Evolutionary conservation across 2,329 filamentous ascomycete species (phyloP).

Genomic region (Stachybotrys elegans): DNA sequence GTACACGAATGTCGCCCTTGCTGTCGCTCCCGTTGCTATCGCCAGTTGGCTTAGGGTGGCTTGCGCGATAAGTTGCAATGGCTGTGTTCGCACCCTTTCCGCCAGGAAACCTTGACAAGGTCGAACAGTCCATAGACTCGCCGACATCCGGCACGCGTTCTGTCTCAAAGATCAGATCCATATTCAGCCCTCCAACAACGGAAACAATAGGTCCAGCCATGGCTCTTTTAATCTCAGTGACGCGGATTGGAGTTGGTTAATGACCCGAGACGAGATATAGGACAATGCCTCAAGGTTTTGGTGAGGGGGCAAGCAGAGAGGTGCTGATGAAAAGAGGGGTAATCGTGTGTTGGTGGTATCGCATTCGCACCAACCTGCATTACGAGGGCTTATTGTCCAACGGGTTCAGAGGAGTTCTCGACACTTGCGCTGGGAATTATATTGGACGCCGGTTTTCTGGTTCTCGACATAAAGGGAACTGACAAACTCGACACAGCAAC

Average conservation of each 20-base stretch:
- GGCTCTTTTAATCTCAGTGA: background rate
- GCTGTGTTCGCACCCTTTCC: background rate
- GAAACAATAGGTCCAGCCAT: background rate
- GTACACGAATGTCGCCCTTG: background rate
- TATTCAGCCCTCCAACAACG: background rate
- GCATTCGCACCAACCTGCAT: background rate
- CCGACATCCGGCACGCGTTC: background rate
- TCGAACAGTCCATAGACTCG: background rate
- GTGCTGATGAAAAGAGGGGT: background rate
- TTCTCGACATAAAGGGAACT: too few species aligned
- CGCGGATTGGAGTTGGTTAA: background rate
- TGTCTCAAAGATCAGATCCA: background rate
- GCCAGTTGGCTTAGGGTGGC: background rate
- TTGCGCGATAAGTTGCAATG: background rate
- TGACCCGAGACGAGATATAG: background rate
- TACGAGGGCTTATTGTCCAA: background rate
- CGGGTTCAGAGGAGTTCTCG: too few species aligned
- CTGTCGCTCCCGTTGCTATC: background rate
- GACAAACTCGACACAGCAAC: too few species aligned
- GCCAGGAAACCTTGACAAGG: background rate
- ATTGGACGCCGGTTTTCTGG: too few species aligned
- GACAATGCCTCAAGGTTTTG: background rate
- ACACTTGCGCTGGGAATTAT: too few species aligned
- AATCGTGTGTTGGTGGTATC: background rate
- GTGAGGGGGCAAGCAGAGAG: background rate